Percentiles rank a stretch among this genome's conserved stretches.
Evolutionary conservation across 495 filamentous ascomycete genomes (phyloP).

Genomic region (Neurospora sp.): DNA sequence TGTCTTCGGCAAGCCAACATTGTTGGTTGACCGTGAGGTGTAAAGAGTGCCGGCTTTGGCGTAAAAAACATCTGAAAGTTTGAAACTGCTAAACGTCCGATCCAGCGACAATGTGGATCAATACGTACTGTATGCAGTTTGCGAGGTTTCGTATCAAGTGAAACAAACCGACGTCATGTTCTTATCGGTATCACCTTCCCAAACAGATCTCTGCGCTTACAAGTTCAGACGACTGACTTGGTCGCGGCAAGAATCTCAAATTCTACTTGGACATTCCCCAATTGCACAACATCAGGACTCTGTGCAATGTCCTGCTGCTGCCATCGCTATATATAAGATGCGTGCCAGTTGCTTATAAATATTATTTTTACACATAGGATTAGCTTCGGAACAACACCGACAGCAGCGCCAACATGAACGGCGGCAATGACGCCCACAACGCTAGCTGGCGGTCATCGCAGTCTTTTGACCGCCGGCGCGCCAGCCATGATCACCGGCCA

Average conservation of each 20-base stretch:
- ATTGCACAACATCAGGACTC: neutral
- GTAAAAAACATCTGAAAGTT: neutral
- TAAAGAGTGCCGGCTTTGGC: neutral
- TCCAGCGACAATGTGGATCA: neutral
- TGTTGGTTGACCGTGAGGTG: neutral
- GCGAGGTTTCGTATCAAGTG: neutral
- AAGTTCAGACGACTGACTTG: neutral
- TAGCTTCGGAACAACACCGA: slow-evolving; percentile 2
- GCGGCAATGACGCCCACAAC: slow-evolving; percentile 7
- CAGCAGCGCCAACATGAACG: slow-evolving; percentile 20
- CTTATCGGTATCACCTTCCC: slow-evolving; percentile 7
- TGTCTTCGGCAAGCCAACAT: neutral
- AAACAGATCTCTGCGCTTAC: neutral
- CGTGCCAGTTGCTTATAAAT: neutral
- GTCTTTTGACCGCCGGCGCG: neutral
- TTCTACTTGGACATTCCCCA: neutral
- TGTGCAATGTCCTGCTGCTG: neutral
- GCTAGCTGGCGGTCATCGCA: neutral
- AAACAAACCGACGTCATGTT: slow-evolving; percentile 15
- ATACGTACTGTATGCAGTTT: slow-evolving; percentile 3
- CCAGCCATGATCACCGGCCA: slow-evolving; percentile 21
- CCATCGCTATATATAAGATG: slow-evolving; percentile 5
- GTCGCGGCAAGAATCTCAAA: neutral
- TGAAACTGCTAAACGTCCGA: neutral
- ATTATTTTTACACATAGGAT: neutral